Percentiles rank a stretch among this genome's conserved stretches.
Conservation (phyloP, 768 basidiomycete genomes). For the Gloeophyllum trabeum region DNA sequence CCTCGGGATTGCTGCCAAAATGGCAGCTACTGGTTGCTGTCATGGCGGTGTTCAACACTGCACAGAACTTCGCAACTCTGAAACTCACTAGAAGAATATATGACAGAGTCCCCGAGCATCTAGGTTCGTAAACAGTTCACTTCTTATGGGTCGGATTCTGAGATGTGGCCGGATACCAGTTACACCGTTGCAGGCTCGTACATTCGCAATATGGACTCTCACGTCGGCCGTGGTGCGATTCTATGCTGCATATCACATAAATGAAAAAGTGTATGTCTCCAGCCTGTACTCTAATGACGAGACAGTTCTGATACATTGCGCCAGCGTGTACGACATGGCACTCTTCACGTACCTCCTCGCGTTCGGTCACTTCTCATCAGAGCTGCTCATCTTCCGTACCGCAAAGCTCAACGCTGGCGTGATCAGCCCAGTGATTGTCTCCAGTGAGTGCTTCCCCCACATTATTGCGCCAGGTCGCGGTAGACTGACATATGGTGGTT, state of each 20-base stretch:
- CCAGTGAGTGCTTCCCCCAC: conserved; percentile 66
- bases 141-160: background rate
- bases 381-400: conserved; percentile 74
- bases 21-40: conserved; percentile 82
- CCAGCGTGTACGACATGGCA: conserved; percentile 86
- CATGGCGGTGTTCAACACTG: conserved; percentile 75
- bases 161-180: conserved; percentile 35
- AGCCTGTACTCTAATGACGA: conserved; percentile 2
- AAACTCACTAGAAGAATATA: conserved; percentile 76
- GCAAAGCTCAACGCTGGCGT: conserved; percentile 49
- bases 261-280: conserved; percentile 58
- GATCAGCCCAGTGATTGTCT: conserved; percentile 71
- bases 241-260: conserved; percentile 86
- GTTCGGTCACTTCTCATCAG: conserved; percentile 80
- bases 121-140: conserved; percentile 9
- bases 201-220: conserved; percentile 88
- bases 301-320: conserved; percentile 3
- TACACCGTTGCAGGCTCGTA: conserved; percentile 75
- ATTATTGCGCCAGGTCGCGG: background rate
- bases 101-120: conserved; percentile 23
- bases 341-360: conserved; percentile 85
- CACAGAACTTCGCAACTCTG: conserved; percentile 73
- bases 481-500: background rate
- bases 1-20: conserved; percentile 64
- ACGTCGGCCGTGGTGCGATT: conserved; percentile 72